Conservation (phyloP, 495 filamentous ascomycete genomes). For the Collariella sp. region DNA sequence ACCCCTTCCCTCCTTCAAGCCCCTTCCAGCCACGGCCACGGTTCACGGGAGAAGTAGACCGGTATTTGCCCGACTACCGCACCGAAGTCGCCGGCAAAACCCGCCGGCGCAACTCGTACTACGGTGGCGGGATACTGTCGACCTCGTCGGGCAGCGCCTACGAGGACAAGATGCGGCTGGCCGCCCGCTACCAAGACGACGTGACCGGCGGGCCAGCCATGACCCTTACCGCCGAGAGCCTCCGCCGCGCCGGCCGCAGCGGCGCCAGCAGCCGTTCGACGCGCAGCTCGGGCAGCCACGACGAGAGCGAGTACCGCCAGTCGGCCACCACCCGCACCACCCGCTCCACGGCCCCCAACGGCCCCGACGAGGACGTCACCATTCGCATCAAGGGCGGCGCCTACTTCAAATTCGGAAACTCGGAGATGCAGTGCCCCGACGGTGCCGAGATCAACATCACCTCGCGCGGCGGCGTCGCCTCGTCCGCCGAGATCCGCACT, state of each 20-base stretch:
- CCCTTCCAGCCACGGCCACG: constrained; percentile 15
- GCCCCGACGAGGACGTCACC: constrained; percentile 42
- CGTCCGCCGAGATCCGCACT: constrained; percentile 17
- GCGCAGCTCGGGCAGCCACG: constrained; percentile 44
- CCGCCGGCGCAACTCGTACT: constrained; percentile 28
- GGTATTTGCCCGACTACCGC: constrained; percentile 19
- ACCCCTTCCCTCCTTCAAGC: constrained; percentile 9
- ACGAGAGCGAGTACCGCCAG: constrained; percentile 49
- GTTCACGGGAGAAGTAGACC: constrained; percentile 16
- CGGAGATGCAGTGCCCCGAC: constrained; percentile 45
- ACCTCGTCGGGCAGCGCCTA: constrained; percentile 29
- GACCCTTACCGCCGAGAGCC: constrained; percentile 42
- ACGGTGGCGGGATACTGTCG: constrained; percentile 20
- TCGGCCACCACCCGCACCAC: constrained; percentile 49
- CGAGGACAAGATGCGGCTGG: constrained; percentile 42
- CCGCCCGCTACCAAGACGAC: constrained; percentile 44
- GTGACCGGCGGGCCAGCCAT: constrained; percentile 34
- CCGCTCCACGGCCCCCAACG: constrained; percentile 30
- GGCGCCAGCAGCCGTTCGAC: constrained; percentile 45
- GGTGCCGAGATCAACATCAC: constrained; percentile 46
- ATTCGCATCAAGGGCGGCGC: constrained; percentile 44
- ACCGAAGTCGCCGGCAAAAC: constrained; percentile 23
- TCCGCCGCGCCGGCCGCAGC: constrained; percentile 38
- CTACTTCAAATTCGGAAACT: constrained; percentile 39
- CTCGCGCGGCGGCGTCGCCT: constrained; percentile 12